Percentiles rank a stretch among this genome's conserved stretches.
Conservation (phyloP, 345 rosid species). For the Salix suchowensis region DNA sequence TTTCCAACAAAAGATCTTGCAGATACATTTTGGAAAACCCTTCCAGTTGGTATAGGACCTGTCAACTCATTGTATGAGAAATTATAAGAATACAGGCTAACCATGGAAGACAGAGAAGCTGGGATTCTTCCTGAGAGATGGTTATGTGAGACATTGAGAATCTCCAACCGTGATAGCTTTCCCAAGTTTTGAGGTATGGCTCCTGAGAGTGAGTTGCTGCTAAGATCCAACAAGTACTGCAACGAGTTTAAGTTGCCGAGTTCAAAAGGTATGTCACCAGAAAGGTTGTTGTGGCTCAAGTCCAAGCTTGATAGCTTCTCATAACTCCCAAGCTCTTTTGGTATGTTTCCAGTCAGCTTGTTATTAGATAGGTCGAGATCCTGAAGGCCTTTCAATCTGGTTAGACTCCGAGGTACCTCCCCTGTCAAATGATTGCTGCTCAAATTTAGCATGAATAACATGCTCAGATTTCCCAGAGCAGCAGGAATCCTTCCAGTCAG, state of each 20-base stretch:
- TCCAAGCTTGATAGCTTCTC: constrained; percentile 37
- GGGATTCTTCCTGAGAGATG: constrained; percentile 52
- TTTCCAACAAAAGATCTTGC: constrained; percentile 41
- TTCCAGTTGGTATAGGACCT: constrained; percentile 44
- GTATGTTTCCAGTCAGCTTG: constrained; percentile 36
- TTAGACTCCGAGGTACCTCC: constrained; percentile 36
- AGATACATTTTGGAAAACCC: constrained; percentile 40
- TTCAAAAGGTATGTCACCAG: constrained; percentile 43
- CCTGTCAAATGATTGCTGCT: constrained; percentile 50
- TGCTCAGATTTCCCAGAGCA: constrained; percentile 43
- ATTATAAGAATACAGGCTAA: constrained; percentile 40
- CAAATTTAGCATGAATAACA: constrained; percentile 39
- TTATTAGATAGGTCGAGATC: constrained; percentile 50
- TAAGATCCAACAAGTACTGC: constrained; percentile 48
- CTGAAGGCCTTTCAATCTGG: constrained; percentile 26
- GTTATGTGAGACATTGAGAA: constrained; percentile 53
- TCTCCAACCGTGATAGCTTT: constrained; percentile 39
- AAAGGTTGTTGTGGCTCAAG: constrained; percentile 53
- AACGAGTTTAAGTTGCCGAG: constrained; percentile 37
- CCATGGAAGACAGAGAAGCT: constrained; percentile 37
- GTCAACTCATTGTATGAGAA: constrained; percentile 53
- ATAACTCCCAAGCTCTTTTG: constrained; percentile 35
- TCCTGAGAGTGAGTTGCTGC: constrained; percentile 62
- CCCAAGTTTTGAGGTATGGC: constrained; percentile 40
- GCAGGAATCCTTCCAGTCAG: constrained; percentile 46